phyloP scores from a whole-genome alignment of 2,329 filamentous ascomycete genomes.

The Calonectria pseudoreteaudii region DNA sequence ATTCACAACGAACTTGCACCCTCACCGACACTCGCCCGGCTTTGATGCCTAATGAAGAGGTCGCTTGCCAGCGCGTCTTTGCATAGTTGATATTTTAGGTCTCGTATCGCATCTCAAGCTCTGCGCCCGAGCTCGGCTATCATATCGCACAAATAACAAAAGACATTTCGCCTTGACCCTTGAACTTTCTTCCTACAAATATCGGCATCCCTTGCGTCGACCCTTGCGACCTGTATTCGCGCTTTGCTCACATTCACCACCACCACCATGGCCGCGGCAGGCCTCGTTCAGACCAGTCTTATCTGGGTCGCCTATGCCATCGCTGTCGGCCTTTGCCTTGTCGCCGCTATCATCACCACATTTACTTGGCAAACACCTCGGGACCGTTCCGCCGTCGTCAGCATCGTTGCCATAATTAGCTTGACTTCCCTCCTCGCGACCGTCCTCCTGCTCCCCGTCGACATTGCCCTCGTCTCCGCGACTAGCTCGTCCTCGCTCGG shows the following conservation, averaged over 20 bases:
- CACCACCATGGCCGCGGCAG: conserved; percentile 56
- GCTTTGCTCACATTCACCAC: background rate
- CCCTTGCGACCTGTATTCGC: background rate
- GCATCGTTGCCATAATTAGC: conserved; percentile 86
- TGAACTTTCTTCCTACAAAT: background rate
- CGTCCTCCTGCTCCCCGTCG: conserved; percentile 90
- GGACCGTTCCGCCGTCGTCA: conserved; percentile 86
- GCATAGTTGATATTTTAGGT: background rate
- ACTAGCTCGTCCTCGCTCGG: conserved; percentile 82
- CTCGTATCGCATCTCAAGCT: background rate
- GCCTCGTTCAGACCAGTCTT: conserved; percentile 84
- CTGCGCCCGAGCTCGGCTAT: conserved; percentile 11
- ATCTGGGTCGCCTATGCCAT: conserved; percentile 96
- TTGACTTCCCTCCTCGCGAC: conserved; percentile 91
- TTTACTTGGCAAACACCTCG: conserved; percentile 91
- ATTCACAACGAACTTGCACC: background rate
- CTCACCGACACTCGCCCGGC: background rate
- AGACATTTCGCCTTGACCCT: background rate
- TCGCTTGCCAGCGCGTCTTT: conserved; percentile 2
- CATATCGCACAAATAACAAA: conserved; percentile 13
- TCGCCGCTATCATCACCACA: conserved; percentile 85
- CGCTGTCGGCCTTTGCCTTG: conserved; percentile 80
- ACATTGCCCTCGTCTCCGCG: conserved; percentile 93
- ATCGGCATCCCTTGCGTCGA: conserved; percentile 1
- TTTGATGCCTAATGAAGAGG: background rate